Conservation (phyloP, 2,329 filamentous ascomycete species). For the Penicillium sclerotiorum region DNA sequence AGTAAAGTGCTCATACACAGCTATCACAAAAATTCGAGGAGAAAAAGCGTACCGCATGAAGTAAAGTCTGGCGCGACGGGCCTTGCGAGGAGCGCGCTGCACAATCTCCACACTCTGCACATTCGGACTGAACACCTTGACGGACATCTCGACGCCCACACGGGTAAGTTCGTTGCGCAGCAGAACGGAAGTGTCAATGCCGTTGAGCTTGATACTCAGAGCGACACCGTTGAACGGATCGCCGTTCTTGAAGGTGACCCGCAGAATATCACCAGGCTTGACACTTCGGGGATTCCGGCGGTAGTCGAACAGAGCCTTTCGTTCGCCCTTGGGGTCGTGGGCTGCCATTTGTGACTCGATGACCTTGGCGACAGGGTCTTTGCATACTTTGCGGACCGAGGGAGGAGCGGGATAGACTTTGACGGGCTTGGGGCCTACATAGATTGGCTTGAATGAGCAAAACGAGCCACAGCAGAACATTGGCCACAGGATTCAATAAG, state of each 20-base stretch:
- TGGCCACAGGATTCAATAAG: neutral
- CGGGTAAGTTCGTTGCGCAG: slow-evolving; percentile 84
- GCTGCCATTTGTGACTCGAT: slow-evolving; percentile 68
- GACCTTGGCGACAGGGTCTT: slow-evolving; percentile 69
- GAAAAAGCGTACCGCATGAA: slow-evolving; percentile 72
- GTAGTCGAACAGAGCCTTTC: slow-evolving; percentile 75
- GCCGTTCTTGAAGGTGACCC: slow-evolving; percentile 79
- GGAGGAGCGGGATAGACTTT: slow-evolving; percentile 55
- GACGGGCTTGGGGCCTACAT: slow-evolving; percentile 52
- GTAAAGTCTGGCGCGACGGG: slow-evolving; percentile 82
- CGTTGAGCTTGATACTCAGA: slow-evolving; percentile 82
- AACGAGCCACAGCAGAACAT: no score
- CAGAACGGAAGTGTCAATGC: slow-evolving; percentile 84
- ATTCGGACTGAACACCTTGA: slow-evolving; percentile 89
- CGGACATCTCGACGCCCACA: slow-evolving; percentile 94
- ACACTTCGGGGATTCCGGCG: slow-evolving; percentile 75
- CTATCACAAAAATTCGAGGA: neutral
- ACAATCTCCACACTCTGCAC: slow-evolving; percentile 92
- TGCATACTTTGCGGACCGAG: slow-evolving; percentile 40
- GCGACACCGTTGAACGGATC: slow-evolving; percentile 91
- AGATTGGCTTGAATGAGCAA: no score
- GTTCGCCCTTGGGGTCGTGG: slow-evolving; percentile 83
- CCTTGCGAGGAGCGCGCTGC: slow-evolving; percentile 80
- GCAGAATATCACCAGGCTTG: slow-evolving; percentile 85
- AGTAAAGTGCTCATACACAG: neutral